Percentiles rank a stretch among this genome's conserved stretches.
Evolutionary conservation across 176 grass and related monocot species (phyloP).

Genomic region (Puccinellia tenuiflora): DNA sequence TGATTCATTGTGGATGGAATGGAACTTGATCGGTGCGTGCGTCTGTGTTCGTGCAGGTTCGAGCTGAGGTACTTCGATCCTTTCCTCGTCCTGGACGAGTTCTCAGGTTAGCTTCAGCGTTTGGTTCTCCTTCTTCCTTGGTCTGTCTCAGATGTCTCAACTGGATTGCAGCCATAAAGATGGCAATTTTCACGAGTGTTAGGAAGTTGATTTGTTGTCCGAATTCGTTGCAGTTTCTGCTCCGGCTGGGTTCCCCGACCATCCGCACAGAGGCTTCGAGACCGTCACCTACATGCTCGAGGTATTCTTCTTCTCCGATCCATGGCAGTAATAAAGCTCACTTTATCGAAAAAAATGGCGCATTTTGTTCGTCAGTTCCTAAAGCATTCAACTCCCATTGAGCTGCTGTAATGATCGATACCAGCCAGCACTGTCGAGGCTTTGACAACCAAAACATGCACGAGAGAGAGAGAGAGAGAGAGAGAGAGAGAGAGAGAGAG

Average conservation of each 20-base stretch:
- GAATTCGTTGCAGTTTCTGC: constrained; percentile 46
- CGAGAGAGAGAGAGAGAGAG: neutral
- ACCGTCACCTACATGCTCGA: constrained; percentile 99
- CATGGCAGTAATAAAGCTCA: no score
- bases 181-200: neutral
- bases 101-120: constrained; percentile 54
- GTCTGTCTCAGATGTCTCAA: neutral
- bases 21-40: neutral
- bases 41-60: constrained; percentile 49
- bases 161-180: neutral
- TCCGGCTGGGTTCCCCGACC: constrained; percentile 92
- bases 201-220: neutral
- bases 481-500: neutral
- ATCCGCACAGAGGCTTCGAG: constrained; percentile 97
- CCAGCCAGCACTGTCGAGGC: neutral
- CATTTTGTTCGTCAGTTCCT: no score
- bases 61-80: constrained; percentile 94
- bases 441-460: neutral
- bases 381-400: neutral
- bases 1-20: no score
- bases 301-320: constrained; percentile 20
- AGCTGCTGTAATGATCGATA: neutral
- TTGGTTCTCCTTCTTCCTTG: neutral
- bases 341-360: no score
- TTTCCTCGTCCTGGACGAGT: constrained; percentile 90